Evolutionary conservation across 805 yeast species (phyloP), one percentile per base, ranked within the genome.

Genomic region (Cyberlindnera euphorbiiphila): DNA sequence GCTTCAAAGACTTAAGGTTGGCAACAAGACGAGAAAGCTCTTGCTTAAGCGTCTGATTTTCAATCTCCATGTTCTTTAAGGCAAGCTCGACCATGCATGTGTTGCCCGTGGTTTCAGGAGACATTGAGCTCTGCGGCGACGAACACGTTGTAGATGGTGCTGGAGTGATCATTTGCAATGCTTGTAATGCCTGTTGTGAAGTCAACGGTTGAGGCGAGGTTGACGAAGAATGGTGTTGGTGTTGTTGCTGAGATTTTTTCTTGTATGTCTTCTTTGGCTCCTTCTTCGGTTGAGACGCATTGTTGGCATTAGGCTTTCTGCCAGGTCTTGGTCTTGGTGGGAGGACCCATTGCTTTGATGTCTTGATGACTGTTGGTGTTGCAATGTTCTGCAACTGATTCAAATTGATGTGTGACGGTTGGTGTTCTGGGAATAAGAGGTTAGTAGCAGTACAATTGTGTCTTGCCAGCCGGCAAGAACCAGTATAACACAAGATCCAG

Each of bases 271-370:
- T 43, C 31, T 43, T 45, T 23, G 45, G 38, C 32, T 43, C 45
- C 40, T 45, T 42, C 62, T 85, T 85, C 37, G 93, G 67, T 58
- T 84, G 82, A 16, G 79, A 72, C 0, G 85, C 83, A 1, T 39
- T 30, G 23, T 91, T 86, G 0, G 87, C 72, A 46, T 85, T 54
- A 4, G 78, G 79, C 47, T 75, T 76, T 34, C 80, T 62, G 15
- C 84, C 85, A 0, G 85, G 84, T 47, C 84, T 81, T 18, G 93
- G 91, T 48, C 91, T 68, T 5, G 93, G 93, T 3, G 93, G 94
- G 25, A 83, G 63, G 9, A 81, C 88, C 89, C 93, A 86, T 53
- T 77, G 79, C 53, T 81, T 81, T 35, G 88, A 81, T 1, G 91
- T 80, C 49, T 70, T 76, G 37, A 71, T 68, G 15, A 47, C 48